phyloP scores from a whole-genome alignment of 441 rosid species.

The Eutrema salsugineum region DNA sequence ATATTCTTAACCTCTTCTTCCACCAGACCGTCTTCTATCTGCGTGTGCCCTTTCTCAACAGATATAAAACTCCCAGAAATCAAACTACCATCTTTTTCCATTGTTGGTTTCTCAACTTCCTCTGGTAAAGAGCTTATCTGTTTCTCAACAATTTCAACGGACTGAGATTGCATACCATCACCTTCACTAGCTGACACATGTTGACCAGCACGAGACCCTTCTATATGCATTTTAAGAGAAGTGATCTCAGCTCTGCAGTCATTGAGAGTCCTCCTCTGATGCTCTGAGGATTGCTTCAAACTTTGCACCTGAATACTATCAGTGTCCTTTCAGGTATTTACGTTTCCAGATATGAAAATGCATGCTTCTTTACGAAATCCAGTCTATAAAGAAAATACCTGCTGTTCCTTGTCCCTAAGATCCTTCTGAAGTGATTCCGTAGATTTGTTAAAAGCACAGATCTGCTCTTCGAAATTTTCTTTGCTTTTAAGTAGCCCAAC shows the following conservation, averaged over 20 bases:
- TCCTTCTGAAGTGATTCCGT: conserved; percentile 68
- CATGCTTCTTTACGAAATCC: conserved; percentile 5
- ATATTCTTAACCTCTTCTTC: conserved; percentile 60
- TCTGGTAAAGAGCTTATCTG: conserved; percentile 54
- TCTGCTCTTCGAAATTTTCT: conserved; percentile 55
- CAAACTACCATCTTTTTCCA: conserved; percentile 27
- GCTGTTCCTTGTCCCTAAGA: conserved; percentile 72
- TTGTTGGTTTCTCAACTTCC: conserved; percentile 57
- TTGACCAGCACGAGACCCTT: conserved; percentile 65
- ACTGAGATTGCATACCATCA: conserved; percentile 45
- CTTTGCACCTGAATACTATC: conserved; percentile 60
- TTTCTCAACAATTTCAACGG: conserved; percentile 54
- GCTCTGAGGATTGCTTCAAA: conserved; percentile 69
- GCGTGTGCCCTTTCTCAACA: conserved; percentile 42
- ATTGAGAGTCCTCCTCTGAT: conserved; percentile 75
- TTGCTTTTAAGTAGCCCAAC: conserved; percentile 48
- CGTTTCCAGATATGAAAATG: conserved; percentile 12
- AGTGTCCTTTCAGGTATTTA: conserved; percentile 22
- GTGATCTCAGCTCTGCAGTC: conserved; percentile 93
- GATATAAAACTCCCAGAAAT: conserved; percentile 33
- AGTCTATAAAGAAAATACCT: conserved; percentile 39
- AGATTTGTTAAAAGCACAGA: conserved; percentile 55
- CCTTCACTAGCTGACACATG: conserved; percentile 42
- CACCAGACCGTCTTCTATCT: conserved; percentile 63
- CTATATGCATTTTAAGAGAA: conserved; percentile 85